A percentile compares a stretch with the other conserved stretches of the same genome.
Evolutionary conservation across 139 green algal species (phyloP).

Genomic region (Eudorina sp.): DNA sequence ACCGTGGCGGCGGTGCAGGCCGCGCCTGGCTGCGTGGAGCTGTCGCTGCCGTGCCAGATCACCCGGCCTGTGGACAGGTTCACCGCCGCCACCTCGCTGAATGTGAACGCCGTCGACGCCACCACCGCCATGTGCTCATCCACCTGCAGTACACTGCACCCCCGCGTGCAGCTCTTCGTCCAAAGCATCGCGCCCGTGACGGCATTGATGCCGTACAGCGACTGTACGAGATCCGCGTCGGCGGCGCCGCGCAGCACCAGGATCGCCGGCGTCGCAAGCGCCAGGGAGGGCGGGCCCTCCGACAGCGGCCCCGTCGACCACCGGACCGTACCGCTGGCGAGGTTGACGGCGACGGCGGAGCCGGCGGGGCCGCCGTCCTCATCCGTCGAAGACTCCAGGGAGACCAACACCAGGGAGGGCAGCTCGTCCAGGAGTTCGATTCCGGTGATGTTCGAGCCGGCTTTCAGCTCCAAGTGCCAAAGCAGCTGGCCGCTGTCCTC

Average conservation of each 20-base stretch:
- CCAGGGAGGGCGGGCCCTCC: slow-evolving; percentile 1
- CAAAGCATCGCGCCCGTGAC: slow-evolving; percentile 32
- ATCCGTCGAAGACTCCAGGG: neutral
- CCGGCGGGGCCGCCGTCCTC: neutral
- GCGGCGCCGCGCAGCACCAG: neutral
- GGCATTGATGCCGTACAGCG: slow-evolving; percentile 29
- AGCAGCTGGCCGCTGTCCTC: neutral
- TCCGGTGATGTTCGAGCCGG: neutral
- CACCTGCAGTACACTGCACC: slow-evolving; percentile 32
- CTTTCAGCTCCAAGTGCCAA: neutral
- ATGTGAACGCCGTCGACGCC: neutral
- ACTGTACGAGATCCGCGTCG: slow-evolving; percentile 11
- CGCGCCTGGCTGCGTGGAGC: neutral
- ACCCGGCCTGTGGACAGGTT: slow-evolving; percentile 25
- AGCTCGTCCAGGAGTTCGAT: neutral
- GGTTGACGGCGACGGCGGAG: slow-evolving; percentile 4
- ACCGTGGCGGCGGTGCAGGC: neutral
- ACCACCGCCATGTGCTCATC: slow-evolving; percentile 11
- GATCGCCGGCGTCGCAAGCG: neutral
- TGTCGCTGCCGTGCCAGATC: slow-evolving; percentile 31
- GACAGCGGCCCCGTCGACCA: slow-evolving; percentile 27
- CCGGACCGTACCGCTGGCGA: neutral
- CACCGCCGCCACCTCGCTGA: slow-evolving; percentile 12
- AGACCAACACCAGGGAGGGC: slow-evolving; percentile 10
- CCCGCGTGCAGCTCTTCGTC: slow-evolving; percentile 27